These are phyloP conservation scores for Amanita pseudoporphyria DNA, from an alignment of 768 basidiomycete species.

Conservation along the genomic window DNA sequence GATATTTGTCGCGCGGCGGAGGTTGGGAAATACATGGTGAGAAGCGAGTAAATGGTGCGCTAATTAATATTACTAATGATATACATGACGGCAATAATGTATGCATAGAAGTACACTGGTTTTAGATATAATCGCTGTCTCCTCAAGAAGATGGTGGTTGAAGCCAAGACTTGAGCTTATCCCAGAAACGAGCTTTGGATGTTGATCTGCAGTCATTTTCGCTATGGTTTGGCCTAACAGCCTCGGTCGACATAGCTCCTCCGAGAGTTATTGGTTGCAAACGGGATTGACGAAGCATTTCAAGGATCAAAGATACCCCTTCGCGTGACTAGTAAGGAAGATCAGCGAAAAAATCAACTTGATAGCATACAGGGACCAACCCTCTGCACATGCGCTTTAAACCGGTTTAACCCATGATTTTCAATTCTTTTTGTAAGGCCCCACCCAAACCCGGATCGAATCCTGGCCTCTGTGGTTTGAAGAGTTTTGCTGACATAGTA, in stretches of 20 bases:
- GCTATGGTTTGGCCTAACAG: neutral
- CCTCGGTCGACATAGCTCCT: slow-evolving; percentile 8
- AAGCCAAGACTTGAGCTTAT: slow-evolving; percentile 34
- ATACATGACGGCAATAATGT: neutral
- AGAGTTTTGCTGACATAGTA: slow-evolving; percentile 51
- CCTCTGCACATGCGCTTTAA: slow-evolving; percentile 81
- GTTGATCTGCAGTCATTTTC: slow-evolving; percentile 6
- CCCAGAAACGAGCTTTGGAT: slow-evolving; percentile 22
- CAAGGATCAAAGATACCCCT: slow-evolving; percentile 77
- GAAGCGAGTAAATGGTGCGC: neutral
- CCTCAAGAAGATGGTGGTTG: slow-evolving; percentile 18
- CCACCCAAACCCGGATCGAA: slow-evolving; percentile 88
- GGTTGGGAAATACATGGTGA: slow-evolving; percentile 77
- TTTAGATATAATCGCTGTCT: neutral
- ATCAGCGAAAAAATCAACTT: slow-evolving; percentile 3
- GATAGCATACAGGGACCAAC: slow-evolving; percentile 30
- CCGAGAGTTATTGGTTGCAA: slow-evolving; percentile 47
- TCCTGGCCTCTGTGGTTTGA: slow-evolving; percentile 79
- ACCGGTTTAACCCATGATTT: slow-evolving; percentile 71
- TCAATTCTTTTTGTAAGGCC: slow-evolving; percentile 83
- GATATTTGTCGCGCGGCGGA: slow-evolving; percentile 68
- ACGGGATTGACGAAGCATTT: slow-evolving; percentile 71
- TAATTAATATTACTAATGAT: slow-evolving; percentile 3
- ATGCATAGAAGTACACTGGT: neutral
- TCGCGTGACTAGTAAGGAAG: slow-evolving; percentile 60